Evolutionary conservation across 805 yeast species (phyloP), one percentile per base, ranked within the genome.

Genomic region (Lachancea sp.): DNA sequence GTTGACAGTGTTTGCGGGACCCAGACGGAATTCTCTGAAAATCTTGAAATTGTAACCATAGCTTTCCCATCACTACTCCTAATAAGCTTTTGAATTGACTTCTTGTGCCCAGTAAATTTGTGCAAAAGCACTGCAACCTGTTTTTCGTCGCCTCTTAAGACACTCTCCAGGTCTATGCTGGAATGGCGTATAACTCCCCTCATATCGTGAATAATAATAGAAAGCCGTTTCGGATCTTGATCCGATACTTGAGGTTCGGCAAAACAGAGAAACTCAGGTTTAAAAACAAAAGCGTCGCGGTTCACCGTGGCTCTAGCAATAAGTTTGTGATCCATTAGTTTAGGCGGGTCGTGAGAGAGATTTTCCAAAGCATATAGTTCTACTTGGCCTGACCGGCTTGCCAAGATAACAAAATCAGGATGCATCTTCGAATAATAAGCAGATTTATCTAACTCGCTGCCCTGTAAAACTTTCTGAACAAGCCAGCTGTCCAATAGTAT

Each of bases 21-120:
- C 90, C 90, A 82, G 2, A 82, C 60, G 31, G 71, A 69, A 49
- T 75, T 78, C 31, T 72, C 72, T 5, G 54, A 47, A 50, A 79
- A 82, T 46, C 87, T 64, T 6, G 82, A 74, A 9, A 71, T 60
- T 1, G 87, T 74, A 8, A 83, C 57, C 45, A 80, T 57, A 0
- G 83, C 71, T 20, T 70, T 65, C 25, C 89, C 90, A 52, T 78
- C 76, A 5, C 77, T 65, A 1, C 95, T 82, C 50, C 88, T 75
- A 13, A 76, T 65, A 3, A 89, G 59, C 36, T 69, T 71, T 48
- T 75, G 77, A 17, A 89, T 78, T 0, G 96, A 84, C 55, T 88
- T 88, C 41, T 77, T 74, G 55, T 88, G 96, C 1, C 97, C 97
- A 1, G 94, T 86, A 40, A 81, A 75, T 49, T 82, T 79, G 46